Base-by-base conservation (phyloP, 2,329 filamentous ascomycete species). In the Helminthosporium solani region DNA sequence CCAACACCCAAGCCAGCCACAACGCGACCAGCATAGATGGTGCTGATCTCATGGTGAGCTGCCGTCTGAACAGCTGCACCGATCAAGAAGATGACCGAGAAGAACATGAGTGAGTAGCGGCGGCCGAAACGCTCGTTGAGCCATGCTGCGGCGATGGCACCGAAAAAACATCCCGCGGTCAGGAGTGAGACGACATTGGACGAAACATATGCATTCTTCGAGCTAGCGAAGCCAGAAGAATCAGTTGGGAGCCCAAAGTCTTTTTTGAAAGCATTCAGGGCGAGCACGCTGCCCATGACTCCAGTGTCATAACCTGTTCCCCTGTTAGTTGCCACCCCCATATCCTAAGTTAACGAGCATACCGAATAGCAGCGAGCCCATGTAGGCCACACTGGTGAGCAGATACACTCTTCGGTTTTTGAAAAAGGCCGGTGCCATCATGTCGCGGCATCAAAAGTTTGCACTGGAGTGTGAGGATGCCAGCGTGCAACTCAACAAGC, bases 111-210 rank as follows among this genome's bases (percentile, higher is more conserved):
- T 15, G 73, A 70, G 38, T 30, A 43, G 44, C 75, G 72, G 11
- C 74, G 73, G n/a, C 75, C 75, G 33, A 74, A 67, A 20, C 62
- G 67, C 46, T 78, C 75, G 0, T 73, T 74, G 8, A 78, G 63
- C 42, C 69, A 71, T 33, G 73, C 70, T 4, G 48, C 51, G 19
- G 37, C 41, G 40, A 54, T 47, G 16, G 83, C 81, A 44, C 87
- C 87, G 56, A 90, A 90, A 73, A 91, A 90, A 50, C 86, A 86
- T 47, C 87, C 87, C 8, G 86, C 87, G 68, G 90, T 87, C 71
- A 88, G 89, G 47, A 85, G 80, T 31, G 84, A 88, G 44, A 90
- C 87, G 50, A 90, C 88, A 67, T 90, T 90, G 61, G 83, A 70
- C 7, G 69, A 68, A 14, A 72, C 57, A 9, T 66, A 56, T n/a